Conservation (phyloP, 768 basidiomycete genomes). For the Rhizopogon vesiculosus region DNA sequence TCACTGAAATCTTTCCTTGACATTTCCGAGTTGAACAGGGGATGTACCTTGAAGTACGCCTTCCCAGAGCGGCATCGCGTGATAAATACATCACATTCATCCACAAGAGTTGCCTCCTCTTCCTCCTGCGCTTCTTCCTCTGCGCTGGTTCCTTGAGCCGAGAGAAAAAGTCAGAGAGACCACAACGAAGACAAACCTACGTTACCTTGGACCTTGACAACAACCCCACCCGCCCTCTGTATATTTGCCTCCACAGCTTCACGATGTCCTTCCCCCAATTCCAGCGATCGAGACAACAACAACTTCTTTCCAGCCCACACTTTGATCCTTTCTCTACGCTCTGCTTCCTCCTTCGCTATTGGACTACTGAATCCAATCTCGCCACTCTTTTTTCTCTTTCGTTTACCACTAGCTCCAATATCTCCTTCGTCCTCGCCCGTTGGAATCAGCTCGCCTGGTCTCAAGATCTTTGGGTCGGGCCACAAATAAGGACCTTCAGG, state of each 20-base stretch:
- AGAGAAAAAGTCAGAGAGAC: neutral
- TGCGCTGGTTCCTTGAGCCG: constrained; percentile 19
- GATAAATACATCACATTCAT: constrained; percentile 68
- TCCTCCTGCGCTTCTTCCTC: constrained; percentile 33
- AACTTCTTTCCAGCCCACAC: constrained; percentile 62
- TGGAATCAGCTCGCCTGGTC: constrained; percentile 14
- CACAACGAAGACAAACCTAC: constrained; percentile 13
- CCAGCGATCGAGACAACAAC: constrained; percentile 57
- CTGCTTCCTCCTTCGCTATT: constrained; percentile 17
- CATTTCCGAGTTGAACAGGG: neutral
- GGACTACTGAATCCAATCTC: constrained; percentile 10
- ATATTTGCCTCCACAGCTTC: constrained; percentile 57
- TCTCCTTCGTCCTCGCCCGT: constrained; percentile 11
- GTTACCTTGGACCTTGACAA: constrained; percentile 45
- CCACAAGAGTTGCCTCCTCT: constrained; percentile 28
- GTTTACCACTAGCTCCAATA: constrained; percentile 12
- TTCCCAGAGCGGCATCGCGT: constrained; percentile 63
- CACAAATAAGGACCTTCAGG: constrained; percentile 59
- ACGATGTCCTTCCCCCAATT: constrained; percentile 42
- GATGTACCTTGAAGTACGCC: constrained; percentile 64
- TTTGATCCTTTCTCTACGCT: constrained; percentile 13
- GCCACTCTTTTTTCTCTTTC: constrained; percentile 19
- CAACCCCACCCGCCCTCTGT: constrained; percentile 51
- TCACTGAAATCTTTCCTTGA: neutral
- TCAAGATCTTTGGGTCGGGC: constrained; percentile 62